Conservation (phyloP, 768 basidiomycete species). For the Cyathus striatus region DNA sequence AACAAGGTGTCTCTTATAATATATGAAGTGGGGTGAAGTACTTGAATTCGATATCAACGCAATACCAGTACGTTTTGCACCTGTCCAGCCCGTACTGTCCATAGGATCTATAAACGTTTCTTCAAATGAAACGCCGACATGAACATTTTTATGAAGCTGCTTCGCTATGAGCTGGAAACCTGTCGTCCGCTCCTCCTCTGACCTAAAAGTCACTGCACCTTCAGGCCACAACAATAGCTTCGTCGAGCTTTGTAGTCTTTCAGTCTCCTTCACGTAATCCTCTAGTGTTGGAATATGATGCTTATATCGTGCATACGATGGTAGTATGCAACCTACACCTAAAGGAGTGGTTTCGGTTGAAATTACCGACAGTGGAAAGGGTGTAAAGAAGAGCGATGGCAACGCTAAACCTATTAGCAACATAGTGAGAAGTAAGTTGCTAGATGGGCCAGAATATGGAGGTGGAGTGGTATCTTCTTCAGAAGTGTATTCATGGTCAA, state of each 20-base stretch:
- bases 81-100: conserved; percentile 26
- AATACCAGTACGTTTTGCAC: conserved; percentile 55
- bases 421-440: not conserved
- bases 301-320: conserved; percentile 36
- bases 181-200: conserved; percentile 37
- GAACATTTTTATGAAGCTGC: conserved; percentile 25
- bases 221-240: conserved; percentile 78
- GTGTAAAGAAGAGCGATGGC: conserved; percentile 47
- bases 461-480: too few species aligned
- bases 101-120: conserved; percentile 43
- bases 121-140: conserved; percentile 70
- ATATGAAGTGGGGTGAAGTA: conserved; percentile 36
- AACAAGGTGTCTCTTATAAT: conserved; percentile 75
- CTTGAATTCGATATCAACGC: conserved; percentile 47
- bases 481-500: conserved; percentile 3
- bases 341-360: conserved; percentile 47
- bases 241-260: conserved; percentile 35
- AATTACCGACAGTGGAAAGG: conserved; percentile 33
- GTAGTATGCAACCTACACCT: conserved; percentile 64
- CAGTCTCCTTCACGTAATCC: conserved; percentile 59
- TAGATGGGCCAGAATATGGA: conserved; percentile 2
- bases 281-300: conserved; percentile 39
- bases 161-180: conserved; percentile 40
- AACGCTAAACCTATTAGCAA: conserved; percentile 28
- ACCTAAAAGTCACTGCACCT: conserved; percentile 64